phyloP scores from a whole-genome alignment of 2,329 filamentous ascomycete species.

The Westerdykella sp. region DNA sequence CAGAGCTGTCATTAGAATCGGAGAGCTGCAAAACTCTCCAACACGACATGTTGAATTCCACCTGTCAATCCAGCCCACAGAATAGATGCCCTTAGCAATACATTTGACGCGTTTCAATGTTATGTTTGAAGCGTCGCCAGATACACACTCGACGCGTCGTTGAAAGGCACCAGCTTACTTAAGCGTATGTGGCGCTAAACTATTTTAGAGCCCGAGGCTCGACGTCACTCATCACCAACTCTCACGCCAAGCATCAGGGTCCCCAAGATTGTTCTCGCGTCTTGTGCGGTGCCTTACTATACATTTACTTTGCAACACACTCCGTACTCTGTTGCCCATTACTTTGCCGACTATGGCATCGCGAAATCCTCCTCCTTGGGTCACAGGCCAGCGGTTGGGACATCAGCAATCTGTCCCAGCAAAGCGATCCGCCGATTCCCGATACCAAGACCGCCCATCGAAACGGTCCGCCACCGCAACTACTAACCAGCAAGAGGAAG shows the following conservation, averaged over 20 bases:
- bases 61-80: background rate
- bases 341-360: conserved; percentile 19
- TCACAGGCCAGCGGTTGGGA: conserved; percentile 15
- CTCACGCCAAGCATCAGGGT: background rate
- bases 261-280: background rate
- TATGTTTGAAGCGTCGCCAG: too few species aligned
- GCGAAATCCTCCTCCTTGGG: conserved; percentile 32
- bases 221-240: background rate
- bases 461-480: conserved; percentile 35
- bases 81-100: background rate
- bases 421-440: conserved; percentile 42
- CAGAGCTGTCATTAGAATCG: conserved; percentile 14
- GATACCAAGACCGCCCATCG: conserved; percentile 32
- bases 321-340: too few species aligned
- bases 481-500: conserved; percentile 44
- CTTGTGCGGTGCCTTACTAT: background rate
- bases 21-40: conserved; percentile 30
- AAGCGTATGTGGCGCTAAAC: background rate
- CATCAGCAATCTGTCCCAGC: conserved; percentile 26
- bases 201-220: background rate
- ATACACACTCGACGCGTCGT: too few species aligned
- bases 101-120: too few species aligned
- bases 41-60: conserved; percentile 19
- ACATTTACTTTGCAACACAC: background rate
- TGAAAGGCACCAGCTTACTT: background rate